phyloP scores from a whole-genome alignment of 352 stramenopile species.

The Phytophthora foliorum region DNA sequence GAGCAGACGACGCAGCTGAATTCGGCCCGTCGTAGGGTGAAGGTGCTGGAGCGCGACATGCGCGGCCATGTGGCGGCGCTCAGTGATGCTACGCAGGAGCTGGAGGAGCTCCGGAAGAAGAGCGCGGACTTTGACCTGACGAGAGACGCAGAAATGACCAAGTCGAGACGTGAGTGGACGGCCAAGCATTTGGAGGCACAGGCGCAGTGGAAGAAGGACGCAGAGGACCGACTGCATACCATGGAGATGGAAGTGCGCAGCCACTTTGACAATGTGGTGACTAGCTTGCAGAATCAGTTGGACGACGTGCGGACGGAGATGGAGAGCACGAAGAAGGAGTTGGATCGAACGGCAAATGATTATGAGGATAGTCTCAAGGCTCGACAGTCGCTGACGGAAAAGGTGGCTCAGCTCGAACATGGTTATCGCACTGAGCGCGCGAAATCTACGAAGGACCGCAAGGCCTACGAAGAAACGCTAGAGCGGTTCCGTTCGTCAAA shows the following conservation, averaged over 20 bases:
- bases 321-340: slow-evolving; percentile 76
- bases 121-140: slow-evolving; percentile 76
- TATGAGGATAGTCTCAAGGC: slow-evolving; percentile 85
- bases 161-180: slow-evolving; percentile 81
- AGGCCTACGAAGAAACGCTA: slow-evolving; percentile 75
- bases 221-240: slow-evolving; percentile 71
- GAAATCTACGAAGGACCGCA: slow-evolving; percentile 85
- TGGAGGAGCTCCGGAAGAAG: slow-evolving; percentile 82
- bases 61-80: slow-evolving; percentile 55
- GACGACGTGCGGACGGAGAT: slow-evolving; percentile 69
- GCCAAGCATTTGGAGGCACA: slow-evolving; percentile 78
- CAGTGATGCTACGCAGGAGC: slow-evolving; percentile 69
- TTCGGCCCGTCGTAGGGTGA: slow-evolving; percentile 65
- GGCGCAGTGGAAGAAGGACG: slow-evolving; percentile 82
- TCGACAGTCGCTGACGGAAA: slow-evolving; percentile 78
- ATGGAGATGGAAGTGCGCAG: slow-evolving; percentile 82
- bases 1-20: slow-evolving; percentile 77
- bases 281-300: slow-evolving; percentile 66
- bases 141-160: slow-evolving; percentile 75
- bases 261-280: slow-evolving; percentile 73
- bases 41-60: slow-evolving; percentile 79
- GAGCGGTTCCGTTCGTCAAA: slow-evolving; percentile 78
- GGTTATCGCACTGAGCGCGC: slow-evolving; percentile 79
- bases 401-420: slow-evolving; percentile 82
- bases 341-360: slow-evolving; percentile 82